Percentiles rank a stretch among this genome's conserved stretches.
phyloP scores from a whole-genome alignment of 2,329 filamentous ascomycete genomes.

The Calonectria pseudoreteaudii region DNA sequence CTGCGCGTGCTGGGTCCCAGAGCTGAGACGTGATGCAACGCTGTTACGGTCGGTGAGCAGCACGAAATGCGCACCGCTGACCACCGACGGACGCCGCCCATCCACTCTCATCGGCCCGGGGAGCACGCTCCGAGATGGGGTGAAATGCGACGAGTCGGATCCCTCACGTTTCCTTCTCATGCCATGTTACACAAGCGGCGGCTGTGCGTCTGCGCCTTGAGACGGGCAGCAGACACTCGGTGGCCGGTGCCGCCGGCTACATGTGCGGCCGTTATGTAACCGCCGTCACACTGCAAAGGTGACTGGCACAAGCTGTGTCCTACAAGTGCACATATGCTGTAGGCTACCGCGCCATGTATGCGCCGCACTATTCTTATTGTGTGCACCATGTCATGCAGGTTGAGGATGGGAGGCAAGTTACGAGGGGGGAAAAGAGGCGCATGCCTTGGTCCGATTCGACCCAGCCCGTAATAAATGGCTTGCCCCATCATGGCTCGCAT shows the following conservation, averaged over 20 bases:
- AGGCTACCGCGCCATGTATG: not conserved
- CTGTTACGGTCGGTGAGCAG: not conserved
- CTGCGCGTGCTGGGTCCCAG: not conserved
- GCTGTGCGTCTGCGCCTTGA: not conserved
- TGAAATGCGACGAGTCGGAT: not conserved
- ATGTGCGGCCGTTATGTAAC: not conserved
- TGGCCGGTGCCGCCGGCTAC: not conserved
- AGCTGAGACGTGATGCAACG: conserved; percentile 10
- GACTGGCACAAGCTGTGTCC: not conserved
- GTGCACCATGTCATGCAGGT: not conserved
- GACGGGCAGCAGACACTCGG: not conserved
- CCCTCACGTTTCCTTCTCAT: not conserved
- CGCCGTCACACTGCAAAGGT: not conserved
- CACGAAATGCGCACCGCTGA: not conserved
- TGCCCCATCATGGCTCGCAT: not conserved
- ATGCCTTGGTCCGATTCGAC: not conserved
- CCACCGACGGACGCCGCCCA: not conserved
- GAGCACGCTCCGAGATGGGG: not conserved
- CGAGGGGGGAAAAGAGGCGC: not conserved
- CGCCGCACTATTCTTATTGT: not conserved
- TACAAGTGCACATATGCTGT: not conserved
- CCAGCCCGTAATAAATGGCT: not conserved
- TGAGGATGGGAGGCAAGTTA: not conserved
- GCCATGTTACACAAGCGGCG: not conserved
- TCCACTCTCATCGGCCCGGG: not conserved